Percentiles rank a stretch among this genome's conserved stretches.
These are phyloP conservation scores for Flagelloscypha sp. DNA, from an alignment of 768 basidiomycete species.

Conservation along the genomic window DNA sequence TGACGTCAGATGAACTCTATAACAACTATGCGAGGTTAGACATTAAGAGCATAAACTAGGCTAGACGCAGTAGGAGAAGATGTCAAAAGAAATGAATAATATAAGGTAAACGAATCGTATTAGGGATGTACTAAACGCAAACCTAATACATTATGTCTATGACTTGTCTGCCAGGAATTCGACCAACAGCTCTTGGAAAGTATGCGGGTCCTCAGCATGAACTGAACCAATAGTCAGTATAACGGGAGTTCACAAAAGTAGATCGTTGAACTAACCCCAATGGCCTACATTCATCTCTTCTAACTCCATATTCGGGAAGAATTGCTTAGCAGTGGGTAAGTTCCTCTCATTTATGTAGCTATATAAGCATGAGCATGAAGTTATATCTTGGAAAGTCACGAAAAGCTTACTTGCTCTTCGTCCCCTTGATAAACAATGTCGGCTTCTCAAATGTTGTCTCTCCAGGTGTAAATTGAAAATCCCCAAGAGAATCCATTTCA, in stretches of 20 bases:
- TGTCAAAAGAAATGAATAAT: too few species aligned
- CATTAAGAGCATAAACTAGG: slow-evolving; percentile 27
- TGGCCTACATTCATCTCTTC: slow-evolving; percentile 69
- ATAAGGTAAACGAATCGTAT: too few species aligned
- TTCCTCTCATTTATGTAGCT: slow-evolving; percentile 76
- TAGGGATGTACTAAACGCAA: too few species aligned
- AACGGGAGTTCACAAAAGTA: background rate
- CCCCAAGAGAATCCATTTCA: slow-evolving; percentile 60
- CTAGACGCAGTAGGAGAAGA: too few species aligned
- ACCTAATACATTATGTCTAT: too few species aligned
- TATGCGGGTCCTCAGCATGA: too few species aligned
- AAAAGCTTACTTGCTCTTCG: slow-evolving; percentile 55
- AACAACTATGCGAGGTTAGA: slow-evolving; percentile 61
- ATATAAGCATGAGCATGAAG: slow-evolving; percentile 4
- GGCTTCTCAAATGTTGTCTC: slow-evolving; percentile 48
- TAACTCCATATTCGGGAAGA: slow-evolving; percentile 66
- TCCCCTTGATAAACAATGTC: slow-evolving; percentile 71
- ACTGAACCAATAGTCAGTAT: too few species aligned
- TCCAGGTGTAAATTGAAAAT: slow-evolving; percentile 64
- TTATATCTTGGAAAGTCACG: background rate
- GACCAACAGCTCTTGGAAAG: too few species aligned
- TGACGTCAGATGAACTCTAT: slow-evolving; percentile 66
- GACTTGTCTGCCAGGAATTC: too few species aligned
- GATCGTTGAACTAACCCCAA: slow-evolving; percentile 56
- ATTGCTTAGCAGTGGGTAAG: slow-evolving; percentile 46